Evolutionary conservation across 495 filamentous ascomycete species (phyloP), one percentile per base, ranked within the genome.

Genomic region (Pyronema domesticum): DNA sequence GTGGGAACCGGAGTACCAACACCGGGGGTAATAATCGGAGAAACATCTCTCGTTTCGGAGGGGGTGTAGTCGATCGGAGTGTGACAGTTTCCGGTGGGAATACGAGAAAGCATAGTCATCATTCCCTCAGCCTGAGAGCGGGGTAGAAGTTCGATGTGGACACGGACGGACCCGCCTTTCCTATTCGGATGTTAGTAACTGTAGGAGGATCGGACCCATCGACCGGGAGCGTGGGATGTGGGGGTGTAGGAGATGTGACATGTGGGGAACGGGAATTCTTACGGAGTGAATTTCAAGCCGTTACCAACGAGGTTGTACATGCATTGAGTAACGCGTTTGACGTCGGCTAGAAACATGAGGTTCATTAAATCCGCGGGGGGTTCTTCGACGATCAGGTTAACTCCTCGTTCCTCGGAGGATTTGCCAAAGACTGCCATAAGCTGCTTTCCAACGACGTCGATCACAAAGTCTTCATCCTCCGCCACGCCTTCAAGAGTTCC

Each of bases 251-350:
- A 30, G 1, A 30, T 30, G 23, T 5, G 23, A 30, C 1, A 30
- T 30, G 23, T 30, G 23, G 23, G 23, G 23, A 30, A 30, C 23
- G 23, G 23, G 23, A 30, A 30, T 30, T 1, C 30, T 59, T 53
- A 62, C 63, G 86, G 86, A 1, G 89, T 95, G 61, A 95, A 95
- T 64, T 95, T 95, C 11, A 94, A 71, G 61, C 82, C 85, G 68
- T 95, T 95, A 68, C 82, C 85, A 40, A 94, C 86, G 11, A 95
- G 73, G 63, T 95, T 95, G 70, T 94, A 94, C 45, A 94, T 75
- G 33, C 93, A 82, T 61, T 94, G 87, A 10, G 93, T 68, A 34
- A 94, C 86, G 30, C 89, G 74, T 60, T 94, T 85, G 57, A 87
- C 82, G 61, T 94, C 89, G n/a, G 88, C 88, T 4, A 94, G 71